phyloP scores from a whole-genome alignment of 2,329 filamentous ascomycete species.

The Ophiostoma sp. region DNA sequence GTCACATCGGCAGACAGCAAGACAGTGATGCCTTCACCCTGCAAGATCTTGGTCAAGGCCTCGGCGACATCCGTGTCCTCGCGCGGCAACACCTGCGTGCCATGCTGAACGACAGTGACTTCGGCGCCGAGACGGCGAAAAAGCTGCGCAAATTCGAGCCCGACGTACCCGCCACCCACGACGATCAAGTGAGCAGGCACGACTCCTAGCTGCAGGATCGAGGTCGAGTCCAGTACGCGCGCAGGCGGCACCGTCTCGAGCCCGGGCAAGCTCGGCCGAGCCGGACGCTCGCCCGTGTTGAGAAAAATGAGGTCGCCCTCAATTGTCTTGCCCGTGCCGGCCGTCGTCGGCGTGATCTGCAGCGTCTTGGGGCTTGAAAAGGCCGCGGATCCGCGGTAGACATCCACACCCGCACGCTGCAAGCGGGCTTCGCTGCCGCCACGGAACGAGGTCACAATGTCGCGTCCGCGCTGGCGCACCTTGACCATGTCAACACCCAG shows the following conservation, averaged over 20 bases:
- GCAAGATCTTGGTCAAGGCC: constrained; percentile 44
- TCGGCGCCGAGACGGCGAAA: constrained; percentile 51
- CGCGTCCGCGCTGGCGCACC: constrained; percentile 53
- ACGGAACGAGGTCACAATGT: constrained; percentile 53
- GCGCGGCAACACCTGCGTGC: constrained; percentile 43
- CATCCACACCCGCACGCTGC: constrained; percentile 38
- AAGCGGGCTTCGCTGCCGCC: constrained; percentile 46
- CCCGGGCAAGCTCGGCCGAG: constrained; percentile 41
- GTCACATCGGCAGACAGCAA: constrained; percentile 38
- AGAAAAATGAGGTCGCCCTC: constrained; percentile 46
- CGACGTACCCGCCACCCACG: constrained; percentile 55
- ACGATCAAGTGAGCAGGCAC: constrained; percentile 52
- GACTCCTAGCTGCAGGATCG: constrained; percentile 47
- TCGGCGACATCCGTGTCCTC: constrained; percentile 53
- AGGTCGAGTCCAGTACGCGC: constrained; percentile 49
- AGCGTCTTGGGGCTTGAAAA: constrained; percentile 46
- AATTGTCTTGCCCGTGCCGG: constrained; percentile 35
- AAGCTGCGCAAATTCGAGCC: constrained; percentile 55
- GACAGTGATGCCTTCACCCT: constrained; percentile 43
- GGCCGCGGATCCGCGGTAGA: constrained; percentile 47
- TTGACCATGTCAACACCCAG: constrained; percentile 49
- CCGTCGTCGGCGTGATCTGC: constrained; percentile 37
- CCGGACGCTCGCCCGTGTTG: constrained; percentile 48
- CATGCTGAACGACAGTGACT: constrained; percentile 51
- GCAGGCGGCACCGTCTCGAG: constrained; percentile 39